Base-by-base conservation (phyloP, 225 moss, liverwort and hornwort genomes). In the Physcomitrellopsis africana region DNA sequence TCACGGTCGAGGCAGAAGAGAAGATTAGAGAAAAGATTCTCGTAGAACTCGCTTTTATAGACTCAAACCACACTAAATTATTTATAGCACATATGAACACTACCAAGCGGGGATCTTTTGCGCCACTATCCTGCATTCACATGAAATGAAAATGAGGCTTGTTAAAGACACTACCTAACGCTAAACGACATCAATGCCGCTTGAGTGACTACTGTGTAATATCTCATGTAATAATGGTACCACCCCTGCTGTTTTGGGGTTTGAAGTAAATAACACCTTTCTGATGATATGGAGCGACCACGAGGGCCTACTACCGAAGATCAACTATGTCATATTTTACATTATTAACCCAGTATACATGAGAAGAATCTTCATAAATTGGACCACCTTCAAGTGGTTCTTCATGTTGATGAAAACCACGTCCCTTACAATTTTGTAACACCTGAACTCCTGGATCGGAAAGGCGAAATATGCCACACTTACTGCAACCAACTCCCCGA, bases 321-420 rank as follows among this genome's bases (percentile, higher is more conserved):
- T 96, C 96, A 81, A 96, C 86, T 59, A 96, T 82, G 75, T 96
- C 94, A 82, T 88, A 96, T 68, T 67, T 86, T 65, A 92, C 76
- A 75, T 76, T 81, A 41, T 91, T 85, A 57, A 80, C 91, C 91
- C 87, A 89, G 75, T 83, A 86, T 67, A 96, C 96, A 80, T 96
- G 94, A 45, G 92, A 84, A 81, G 91, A 92, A 60, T 94, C 87
- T 84, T 94, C 94, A 80, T 96, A 96, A 48, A 96, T 88, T 52
- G 91, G 84, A 60, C 92, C 88, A 19, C 94, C 96, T 80, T 92
- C 92, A 29, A 80, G 66, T 61, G 91, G 94, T 43, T 84, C 85
- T 63, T 92, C 91, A 68, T 96, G 96, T 72, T 92, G 94, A 86
- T 96, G 96, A 76, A 96, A 96, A 19, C 96, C 96, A 61, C 96